Evolutionary conservation across 148 eudicot species (phyloP).

Genomic region (Agrostemma githago): DNA sequence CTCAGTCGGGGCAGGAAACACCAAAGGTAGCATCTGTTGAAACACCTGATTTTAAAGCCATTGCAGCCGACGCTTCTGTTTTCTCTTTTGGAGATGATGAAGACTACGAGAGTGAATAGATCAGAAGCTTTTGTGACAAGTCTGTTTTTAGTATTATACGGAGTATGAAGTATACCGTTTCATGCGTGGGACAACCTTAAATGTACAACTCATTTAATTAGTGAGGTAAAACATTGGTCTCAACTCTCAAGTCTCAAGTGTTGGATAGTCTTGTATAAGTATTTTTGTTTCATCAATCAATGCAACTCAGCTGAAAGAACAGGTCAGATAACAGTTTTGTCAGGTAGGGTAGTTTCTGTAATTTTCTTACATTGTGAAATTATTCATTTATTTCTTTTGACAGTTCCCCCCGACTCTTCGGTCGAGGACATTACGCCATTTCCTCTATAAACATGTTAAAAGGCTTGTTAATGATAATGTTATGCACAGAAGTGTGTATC

Average conservation of each 20-base stretch:
- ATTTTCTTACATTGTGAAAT: not conserved
- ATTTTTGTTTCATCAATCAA: too few relatives aligned
- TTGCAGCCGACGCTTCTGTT: conserved; percentile 98
- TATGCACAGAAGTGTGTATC: too few relatives aligned
- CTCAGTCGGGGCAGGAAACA: conserved; percentile 25
- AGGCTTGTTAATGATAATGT: too few relatives aligned
- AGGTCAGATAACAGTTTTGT: not conserved
- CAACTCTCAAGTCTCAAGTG: too few relatives aligned
- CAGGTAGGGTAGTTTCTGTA: not conserved
- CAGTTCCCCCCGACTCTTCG: too few relatives aligned
- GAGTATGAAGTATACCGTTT: not conserved
- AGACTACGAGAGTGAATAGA: conserved; percentile 77
- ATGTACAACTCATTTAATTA: too few relatives aligned
- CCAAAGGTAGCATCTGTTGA: conserved; percentile 39
- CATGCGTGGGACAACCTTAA: not conserved
- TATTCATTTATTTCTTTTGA: too few relatives aligned
- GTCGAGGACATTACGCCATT: too few relatives aligned
- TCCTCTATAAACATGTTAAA: too few relatives aligned
- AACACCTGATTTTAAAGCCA: conserved; percentile 70
- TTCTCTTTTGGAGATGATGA: conserved; percentile 92
- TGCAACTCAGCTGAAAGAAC: not conserved
- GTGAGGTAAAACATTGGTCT: too few relatives aligned
- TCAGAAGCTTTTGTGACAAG: not conserved
- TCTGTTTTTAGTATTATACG: not conserved
- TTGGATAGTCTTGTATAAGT: too few relatives aligned